Evolutionary conservation across 441 rosid species (phyloP), one percentile per base, ranked within the genome.

Genomic region (Pelargonium fulgidum): DNA sequence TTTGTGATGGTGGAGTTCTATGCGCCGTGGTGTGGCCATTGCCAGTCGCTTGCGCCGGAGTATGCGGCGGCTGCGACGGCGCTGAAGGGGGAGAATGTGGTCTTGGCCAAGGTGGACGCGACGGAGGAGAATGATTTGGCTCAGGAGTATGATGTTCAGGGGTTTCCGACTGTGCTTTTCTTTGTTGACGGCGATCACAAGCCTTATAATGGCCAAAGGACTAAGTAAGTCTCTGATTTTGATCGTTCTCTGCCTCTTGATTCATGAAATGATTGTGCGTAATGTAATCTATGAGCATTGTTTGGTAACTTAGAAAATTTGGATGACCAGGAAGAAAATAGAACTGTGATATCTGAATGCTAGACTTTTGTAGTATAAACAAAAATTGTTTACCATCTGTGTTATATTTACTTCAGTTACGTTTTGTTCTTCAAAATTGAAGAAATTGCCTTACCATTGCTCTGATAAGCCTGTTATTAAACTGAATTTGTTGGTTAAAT

Each of bases 61-160:
- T 77, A 72, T 63, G 75, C 76, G 1, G 72, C 75, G 4, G 81
- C 83, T 5, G 81, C 83, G 24, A 77, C 76, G 1, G 26, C 70
- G 65, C 56, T 80, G 41, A 75, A 77, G 70, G 71, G 66, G 10
- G 66, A 39, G 41, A n/a, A n/a, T n/a, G 77, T 68, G 16, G 75
- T 77, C 68, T 76, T 77, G 11, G 81, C 79, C 1, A 70, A 75
- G 58, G 75, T 80, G 10, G 75, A 80, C 19, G 63, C 45, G 66
- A 0, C 45, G 1, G 12, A 16, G 39, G 72, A 75, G 22, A 12
- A 0, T 0, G 70, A 41, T 65, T 17, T 75, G 39, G 66, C 13
- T 0, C 56, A 47, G 19, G 39, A 65, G 52, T 73, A 44, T 8
- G 2, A 65, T 7, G 69, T 78, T 36, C 9, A 42, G 1, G 79